Conservation (phyloP, 768 basidiomycete genomes). For the Harrya chromipes region DNA sequence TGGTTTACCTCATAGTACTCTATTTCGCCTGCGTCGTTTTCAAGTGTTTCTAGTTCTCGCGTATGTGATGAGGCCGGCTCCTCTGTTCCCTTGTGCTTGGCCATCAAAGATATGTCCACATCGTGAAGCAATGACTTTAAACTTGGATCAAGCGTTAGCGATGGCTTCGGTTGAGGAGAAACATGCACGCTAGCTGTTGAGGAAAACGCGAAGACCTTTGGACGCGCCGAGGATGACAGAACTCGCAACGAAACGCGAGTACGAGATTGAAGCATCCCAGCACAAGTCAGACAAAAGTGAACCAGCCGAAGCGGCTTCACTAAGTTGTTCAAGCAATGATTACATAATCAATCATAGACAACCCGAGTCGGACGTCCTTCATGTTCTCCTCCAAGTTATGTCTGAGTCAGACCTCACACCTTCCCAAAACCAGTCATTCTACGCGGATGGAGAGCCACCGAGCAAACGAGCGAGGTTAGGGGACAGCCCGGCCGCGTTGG, state of each 20-base stretch:
- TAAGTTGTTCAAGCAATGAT: conserved; percentile 5
- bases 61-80: conserved; percentile 21
- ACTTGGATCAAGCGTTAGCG: conserved; percentile 64
- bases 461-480: conserved; percentile 29
- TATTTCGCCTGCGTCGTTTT: conserved; percentile 34
- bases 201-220: conserved; percentile 24
- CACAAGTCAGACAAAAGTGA: neutral
- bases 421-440: conserved; percentile 5
- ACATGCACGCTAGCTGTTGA: conserved; percentile 30
- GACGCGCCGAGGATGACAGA: conserved; percentile 23
- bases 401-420: conserved; percentile 7
- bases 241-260: conserved; percentile 24
- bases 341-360: conserved; percentile 17
- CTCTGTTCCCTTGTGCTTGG: conserved; percentile 33
- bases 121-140: conserved; percentile 60
- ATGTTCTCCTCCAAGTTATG: conserved; percentile 11
- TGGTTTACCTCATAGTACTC: conserved; percentile 32
- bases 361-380: neutral
- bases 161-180: conserved; percentile 49
- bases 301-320: neutral
- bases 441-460: conserved; percentile 24
- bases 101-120: conserved; percentile 59
- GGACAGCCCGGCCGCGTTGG: conserved; percentile 2
- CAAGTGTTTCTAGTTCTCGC: conserved; percentile 56
- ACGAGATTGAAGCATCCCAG: conserved; percentile 21